Evolutionary conservation across 805 yeast genomes (phyloP).

Genomic region (Wickerhamomyces silvicola): DNA sequence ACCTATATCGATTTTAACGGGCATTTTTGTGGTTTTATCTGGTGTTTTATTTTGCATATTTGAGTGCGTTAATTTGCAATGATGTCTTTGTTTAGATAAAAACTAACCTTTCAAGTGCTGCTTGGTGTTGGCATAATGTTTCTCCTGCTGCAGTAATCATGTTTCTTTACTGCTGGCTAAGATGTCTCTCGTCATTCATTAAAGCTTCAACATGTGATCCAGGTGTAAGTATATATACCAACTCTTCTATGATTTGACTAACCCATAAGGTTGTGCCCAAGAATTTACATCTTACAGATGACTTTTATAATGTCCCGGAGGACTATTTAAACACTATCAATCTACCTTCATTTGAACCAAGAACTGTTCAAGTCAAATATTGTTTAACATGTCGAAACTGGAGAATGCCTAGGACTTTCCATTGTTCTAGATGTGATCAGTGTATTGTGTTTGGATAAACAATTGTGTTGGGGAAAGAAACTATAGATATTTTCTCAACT

Average conservation of each 20-base stretch:
- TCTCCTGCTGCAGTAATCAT: constrained; percentile 51
- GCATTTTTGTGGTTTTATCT: constrained; percentile 32
- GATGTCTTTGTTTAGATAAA: neutral
- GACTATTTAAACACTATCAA: constrained; percentile 49
- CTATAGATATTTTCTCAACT: constrained; percentile 53
- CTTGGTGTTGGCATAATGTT: constrained; percentile 51
- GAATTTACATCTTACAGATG: constrained; percentile 51
- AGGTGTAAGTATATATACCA: constrained; percentile 29
- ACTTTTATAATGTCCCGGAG: constrained; percentile 37
- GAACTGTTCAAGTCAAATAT: constrained; percentile 44
- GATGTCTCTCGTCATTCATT: constrained; percentile 41
- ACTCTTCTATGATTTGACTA: neutral
- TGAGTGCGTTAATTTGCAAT: constrained; percentile 24
- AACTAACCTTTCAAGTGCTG: constrained; percentile 22
- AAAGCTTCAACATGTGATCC: constrained; percentile 60
- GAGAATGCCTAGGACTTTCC: constrained; percentile 73
- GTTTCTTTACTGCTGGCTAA: constrained; percentile 52
- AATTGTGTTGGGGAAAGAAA: constrained; percentile 75
- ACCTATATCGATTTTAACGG: constrained; percentile 35
- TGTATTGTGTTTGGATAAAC: constrained; percentile 64
- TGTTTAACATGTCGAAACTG: constrained; percentile 63
- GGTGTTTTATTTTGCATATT: constrained; percentile 49
- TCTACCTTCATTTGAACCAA: constrained; percentile 35
- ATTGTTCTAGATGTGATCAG: constrained; percentile 62
- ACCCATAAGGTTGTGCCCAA: constrained; percentile 42